Evolutionary conservation across 495 filamentous ascomycete genomes (phyloP).

Genomic region (Aspergillus heteromorphus): DNA sequence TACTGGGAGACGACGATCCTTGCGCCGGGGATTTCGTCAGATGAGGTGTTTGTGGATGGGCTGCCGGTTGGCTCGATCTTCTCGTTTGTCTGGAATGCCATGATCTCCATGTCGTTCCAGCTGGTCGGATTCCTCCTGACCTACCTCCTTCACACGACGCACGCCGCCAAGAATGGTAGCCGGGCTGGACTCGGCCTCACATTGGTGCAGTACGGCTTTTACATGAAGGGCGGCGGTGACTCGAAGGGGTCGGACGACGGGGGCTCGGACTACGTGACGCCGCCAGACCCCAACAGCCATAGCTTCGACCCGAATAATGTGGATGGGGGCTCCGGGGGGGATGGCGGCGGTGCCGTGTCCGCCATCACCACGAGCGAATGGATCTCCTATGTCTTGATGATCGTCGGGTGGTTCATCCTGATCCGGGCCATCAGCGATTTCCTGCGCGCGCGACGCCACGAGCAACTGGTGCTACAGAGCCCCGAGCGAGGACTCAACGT

Average conservation of each 20-base stretch:
- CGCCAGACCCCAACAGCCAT: conserved; percentile 84
- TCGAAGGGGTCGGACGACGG: conserved; percentile 42
- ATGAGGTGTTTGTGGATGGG: conserved; percentile 96
- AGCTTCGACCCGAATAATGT: conserved; percentile 75
- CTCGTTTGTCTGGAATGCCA: conserved; percentile 95
- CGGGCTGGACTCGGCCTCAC: conserved; percentile 91
- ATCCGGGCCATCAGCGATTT: conserved; percentile 88
- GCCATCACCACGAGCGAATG: conserved; percentile 70
- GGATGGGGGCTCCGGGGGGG: conserved; percentile 34
- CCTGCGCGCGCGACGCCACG: conserved; percentile 77
- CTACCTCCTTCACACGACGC: conserved; percentile 94
- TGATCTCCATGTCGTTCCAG: conserved; percentile 98
- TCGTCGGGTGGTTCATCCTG: conserved; percentile 96
- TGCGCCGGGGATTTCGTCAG: conserved; percentile 75
- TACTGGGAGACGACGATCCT: conserved; percentile 99
- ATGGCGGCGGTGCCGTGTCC: conserved; percentile 30
- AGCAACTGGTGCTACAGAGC: conserved; percentile 88
- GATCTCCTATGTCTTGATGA: conserved; percentile 92
- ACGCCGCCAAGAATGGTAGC: conserved; percentile 96
- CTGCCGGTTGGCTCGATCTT: conserved; percentile 94
- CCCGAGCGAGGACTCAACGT: conserved; percentile 84
- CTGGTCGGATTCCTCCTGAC: conserved; percentile 96
- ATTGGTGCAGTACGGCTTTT: conserved; percentile 94
- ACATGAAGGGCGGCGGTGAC: conserved; percentile 66
- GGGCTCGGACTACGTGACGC: conserved; percentile 50